Evolutionary conservation across 768 basidiomycete genomes (phyloP).

Genomic region (Pleurotus tuoliensis): DNA sequence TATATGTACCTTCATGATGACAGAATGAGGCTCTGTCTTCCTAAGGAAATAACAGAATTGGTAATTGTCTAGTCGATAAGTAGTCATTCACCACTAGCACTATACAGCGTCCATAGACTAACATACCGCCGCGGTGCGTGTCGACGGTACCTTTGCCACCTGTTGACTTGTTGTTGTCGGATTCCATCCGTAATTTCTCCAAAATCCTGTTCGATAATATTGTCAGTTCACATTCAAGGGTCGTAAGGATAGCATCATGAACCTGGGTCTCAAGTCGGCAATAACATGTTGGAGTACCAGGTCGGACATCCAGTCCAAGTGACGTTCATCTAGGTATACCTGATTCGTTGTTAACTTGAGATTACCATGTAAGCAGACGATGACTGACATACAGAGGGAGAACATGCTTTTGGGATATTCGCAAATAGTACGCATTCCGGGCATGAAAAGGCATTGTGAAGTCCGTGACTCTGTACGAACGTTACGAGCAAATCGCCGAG

Average conservation of each 20-base stretch:
- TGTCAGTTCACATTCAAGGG: too few species aligned
- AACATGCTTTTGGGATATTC: constrained; percentile 67
- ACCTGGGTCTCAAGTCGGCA: constrained; percentile 61
- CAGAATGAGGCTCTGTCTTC: constrained; percentile 75
- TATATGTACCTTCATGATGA: constrained; percentile 81
- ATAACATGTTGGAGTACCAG: constrained; percentile 74
- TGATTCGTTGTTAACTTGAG: constrained; percentile 20
- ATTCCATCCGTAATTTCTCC: constrained; percentile 62
- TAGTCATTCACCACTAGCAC: background rate
- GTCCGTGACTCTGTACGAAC: background rate
- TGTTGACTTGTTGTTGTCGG: constrained; percentile 35
- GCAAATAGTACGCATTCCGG: constrained; percentile 79
- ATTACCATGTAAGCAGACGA: background rate
- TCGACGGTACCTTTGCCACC: constrained; percentile 65
- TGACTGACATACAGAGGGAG: constrained; percentile 73
- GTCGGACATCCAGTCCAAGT: constrained; percentile 91
- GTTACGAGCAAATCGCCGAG: background rate
- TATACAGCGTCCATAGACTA: background rate
- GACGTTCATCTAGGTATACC: constrained; percentile 86
- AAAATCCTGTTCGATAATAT: constrained; percentile 43
- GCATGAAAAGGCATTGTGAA: constrained; percentile 57
- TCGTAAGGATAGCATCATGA: background rate
- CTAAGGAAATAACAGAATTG: constrained; percentile 91
- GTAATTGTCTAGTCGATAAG: constrained; percentile 57
- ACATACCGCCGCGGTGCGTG: constrained; percentile 78